phyloP scores from a whole-genome alignment of 176 grass and related monocot genomes.

The Metroxylon sagu region DNA sequence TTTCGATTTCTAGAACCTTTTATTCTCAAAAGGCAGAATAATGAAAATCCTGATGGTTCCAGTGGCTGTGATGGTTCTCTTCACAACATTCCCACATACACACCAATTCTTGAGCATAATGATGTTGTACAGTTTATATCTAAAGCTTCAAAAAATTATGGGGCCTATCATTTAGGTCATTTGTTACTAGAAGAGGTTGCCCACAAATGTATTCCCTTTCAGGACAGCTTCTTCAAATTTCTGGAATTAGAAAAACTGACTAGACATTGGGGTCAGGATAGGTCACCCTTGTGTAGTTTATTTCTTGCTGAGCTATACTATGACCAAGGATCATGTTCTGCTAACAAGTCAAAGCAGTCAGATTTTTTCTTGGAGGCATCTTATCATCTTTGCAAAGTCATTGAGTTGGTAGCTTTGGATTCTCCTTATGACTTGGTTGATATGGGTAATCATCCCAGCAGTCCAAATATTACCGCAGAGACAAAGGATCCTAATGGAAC shows the following conservation, averaged over 20 bases:
- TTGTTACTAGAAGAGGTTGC: constrained; percentile 80
- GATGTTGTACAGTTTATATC: constrained; percentile 62
- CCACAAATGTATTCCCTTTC: constrained; percentile 52
- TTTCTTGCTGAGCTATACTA: constrained; percentile 93
- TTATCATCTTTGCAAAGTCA: constrained; percentile 89
- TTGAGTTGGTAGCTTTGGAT: constrained; percentile 55
- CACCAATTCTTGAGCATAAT: constrained; percentile 40
- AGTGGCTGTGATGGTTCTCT: constrained; percentile 28
- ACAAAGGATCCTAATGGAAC: constrained; percentile 11
- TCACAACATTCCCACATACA: constrained; percentile 44
- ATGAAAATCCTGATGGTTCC: constrained; percentile 43
- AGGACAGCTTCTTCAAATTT: constrained; percentile 64
- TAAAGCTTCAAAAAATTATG: constrained; percentile 48
- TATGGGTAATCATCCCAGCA: constrained; percentile 21
- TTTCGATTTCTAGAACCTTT: constrained; percentile 74
- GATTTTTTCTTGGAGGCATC: constrained; percentile 56
- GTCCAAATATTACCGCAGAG: constrained; percentile 12
- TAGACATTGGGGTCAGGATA: constrained; percentile 60
- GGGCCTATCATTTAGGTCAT: constrained; percentile 55
- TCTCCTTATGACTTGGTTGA: constrained; percentile 30
- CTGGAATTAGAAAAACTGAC: constrained; percentile 77
- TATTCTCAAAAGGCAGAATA: constrained; percentile 42
- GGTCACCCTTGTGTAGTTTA: constrained; percentile 62
- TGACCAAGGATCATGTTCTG: constrained; percentile 61
- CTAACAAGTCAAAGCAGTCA: constrained; percentile 42